Evolutionary conservation across 2,329 filamentous ascomycete genomes (phyloP), one percentile per base, ranked within the genome.

Genomic region (Botryotinia narcissicola): DNA sequence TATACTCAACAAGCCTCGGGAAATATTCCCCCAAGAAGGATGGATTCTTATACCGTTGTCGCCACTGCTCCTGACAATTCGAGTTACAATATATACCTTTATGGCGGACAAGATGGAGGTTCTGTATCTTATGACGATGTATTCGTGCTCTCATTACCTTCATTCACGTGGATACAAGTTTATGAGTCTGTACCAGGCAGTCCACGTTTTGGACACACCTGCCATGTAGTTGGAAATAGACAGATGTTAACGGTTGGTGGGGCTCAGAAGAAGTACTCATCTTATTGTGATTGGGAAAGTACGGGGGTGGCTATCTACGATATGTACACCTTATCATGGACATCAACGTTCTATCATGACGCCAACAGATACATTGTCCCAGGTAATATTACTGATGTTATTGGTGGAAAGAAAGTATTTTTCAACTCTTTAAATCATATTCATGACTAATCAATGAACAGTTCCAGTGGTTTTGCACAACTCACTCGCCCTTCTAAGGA

Each of bases 71-170:
- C 81, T 4, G 85, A 87, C 72, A 82, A 83, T 63, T 85, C 84
- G 2, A 84, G 82, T 71, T 82, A 85, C 70, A 86, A 86, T 71
- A 84, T 87, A 46, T 72, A 85, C 69, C 80, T 87, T 67, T 87
- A 87, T 72, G 86, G 86, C 29, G 86, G 86, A 12, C 81, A 80
- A 44, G 80, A 84, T 73, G 82, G 78, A 22, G 76, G 80, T 18
- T 74, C 79, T 16, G 75, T 76, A 35, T 75, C 75, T 29, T 81
- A 79, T 40, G 85, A 87, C 71, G 84, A 86, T 57, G 78, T 85
- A 12, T 85, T 83, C 70, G 81, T 85, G 12, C 80, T 87, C 1
- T 84, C 83, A 0, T 69, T 86, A 2, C 85, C 84, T 0, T 83
- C 84, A 0, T 86, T 86, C 74, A 82, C 75, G 7, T 86, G 85